Conservation (phyloP, 805 yeast species). For the Candida berthetii region DNA sequence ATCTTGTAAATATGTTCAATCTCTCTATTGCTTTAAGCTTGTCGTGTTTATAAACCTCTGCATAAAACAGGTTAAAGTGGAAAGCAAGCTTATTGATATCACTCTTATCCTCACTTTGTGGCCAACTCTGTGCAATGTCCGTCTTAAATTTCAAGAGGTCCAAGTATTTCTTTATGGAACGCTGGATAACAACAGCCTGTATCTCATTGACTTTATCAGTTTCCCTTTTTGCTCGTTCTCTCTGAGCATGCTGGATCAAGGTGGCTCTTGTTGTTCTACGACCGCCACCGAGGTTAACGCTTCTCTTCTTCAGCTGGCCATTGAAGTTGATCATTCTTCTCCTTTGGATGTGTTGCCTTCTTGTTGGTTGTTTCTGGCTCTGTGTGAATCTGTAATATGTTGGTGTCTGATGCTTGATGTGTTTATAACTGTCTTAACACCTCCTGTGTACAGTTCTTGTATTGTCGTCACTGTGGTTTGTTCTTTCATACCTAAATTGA, state of each 20-base stretch:
- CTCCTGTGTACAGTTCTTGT: no score
- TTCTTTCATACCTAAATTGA: no score
- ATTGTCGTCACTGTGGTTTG: no score
- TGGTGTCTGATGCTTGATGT: no score
- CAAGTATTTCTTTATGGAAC: slow-evolving; percentile 34
- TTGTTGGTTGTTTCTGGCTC: no score
- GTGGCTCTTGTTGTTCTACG: slow-evolving; percentile 28
- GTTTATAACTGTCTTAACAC: no score
- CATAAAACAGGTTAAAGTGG: slow-evolving; percentile 26
- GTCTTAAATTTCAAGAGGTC: slow-evolving; percentile 23
- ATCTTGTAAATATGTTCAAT: slow-evolving; percentile 2
- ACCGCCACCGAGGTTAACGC: slow-evolving; percentile 54
- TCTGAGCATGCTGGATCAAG: slow-evolving; percentile 57
- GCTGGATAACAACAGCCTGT: slow-evolving; percentile 47
- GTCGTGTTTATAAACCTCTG: slow-evolving; percentile 11
- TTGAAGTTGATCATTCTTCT: slow-evolving; percentile 46
- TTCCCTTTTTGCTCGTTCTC: slow-evolving; percentile 64
- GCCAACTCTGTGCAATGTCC: slow-evolving; percentile 17
- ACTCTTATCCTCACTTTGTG: slow-evolving; percentile 2
- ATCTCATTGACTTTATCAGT: slow-evolving; percentile 38
- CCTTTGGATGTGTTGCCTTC: no score
- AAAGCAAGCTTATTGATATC: slow-evolving; percentile 7
- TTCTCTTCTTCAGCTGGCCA: slow-evolving; percentile 53
- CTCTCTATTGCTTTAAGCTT: not conserved
- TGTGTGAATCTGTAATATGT: no score